Evolutionary conservation across 148 eudicot species (phyloP).

Genomic region (Pouteria glomerata): DNA sequence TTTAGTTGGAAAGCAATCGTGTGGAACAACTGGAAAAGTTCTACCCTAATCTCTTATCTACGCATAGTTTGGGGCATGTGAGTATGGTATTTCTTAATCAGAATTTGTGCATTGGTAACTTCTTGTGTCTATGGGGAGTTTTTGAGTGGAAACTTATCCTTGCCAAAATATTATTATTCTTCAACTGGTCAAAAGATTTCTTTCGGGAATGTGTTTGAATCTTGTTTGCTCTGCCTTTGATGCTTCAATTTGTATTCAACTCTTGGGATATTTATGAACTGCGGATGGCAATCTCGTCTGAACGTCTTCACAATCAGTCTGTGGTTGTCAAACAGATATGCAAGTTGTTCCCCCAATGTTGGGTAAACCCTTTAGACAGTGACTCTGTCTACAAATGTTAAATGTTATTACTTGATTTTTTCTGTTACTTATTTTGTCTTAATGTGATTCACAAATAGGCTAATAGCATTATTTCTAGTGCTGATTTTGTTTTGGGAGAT

Average conservation of each 20-base stretch:
- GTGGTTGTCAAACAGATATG: conserved; percentile 84
- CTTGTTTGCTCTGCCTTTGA: conserved; percentile 1
- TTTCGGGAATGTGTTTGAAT: not conserved
- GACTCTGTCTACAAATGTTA: not conserved
- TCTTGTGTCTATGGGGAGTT: not conserved
- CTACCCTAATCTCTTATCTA: conserved; percentile 83
- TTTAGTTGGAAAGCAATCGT: conserved; percentile 74
- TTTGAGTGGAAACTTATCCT: not conserved
- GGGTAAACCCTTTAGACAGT: conserved; percentile 39
- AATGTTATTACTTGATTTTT: not conserved
- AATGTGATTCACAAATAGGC: not conserved
- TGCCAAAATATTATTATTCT: not conserved
- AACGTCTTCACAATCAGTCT: conserved; percentile 89
- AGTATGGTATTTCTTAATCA: conserved; percentile 17
- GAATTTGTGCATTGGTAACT: not conserved
- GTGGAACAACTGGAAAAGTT: conserved; percentile 84
- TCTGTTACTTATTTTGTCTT: not conserved
- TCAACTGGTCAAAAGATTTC: not conserved
- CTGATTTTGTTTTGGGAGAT: not conserved
- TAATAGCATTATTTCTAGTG: not conserved
- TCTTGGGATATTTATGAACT: conserved; percentile 19
- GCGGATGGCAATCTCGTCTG: conserved; percentile 96
- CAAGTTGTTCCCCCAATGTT: conserved; percentile 88
- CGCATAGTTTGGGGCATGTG: conserved; percentile 86
- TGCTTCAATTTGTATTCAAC: conserved; percentile 9